phyloP scores from a whole-genome alignment of 2,329 filamentous ascomycete species.

The Drechslerella stenobrocha region DNA sequence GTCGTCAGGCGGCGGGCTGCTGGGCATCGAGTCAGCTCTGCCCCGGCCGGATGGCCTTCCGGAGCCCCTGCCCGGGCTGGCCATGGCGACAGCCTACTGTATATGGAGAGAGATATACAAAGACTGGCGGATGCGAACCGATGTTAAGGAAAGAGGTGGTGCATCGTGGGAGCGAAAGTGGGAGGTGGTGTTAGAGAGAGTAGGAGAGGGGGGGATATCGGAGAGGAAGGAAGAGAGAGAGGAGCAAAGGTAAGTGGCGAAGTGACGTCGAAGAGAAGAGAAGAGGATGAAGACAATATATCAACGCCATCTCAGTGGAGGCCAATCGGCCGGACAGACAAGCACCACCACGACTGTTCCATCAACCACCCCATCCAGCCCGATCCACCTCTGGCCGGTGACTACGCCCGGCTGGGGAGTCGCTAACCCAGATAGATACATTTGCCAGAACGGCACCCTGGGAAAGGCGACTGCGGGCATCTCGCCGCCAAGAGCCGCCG shows the following conservation, averaged over 20 bases:
- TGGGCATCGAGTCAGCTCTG: slow-evolving; percentile 1
- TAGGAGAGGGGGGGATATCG: not conserved
- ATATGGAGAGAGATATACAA: not conserved
- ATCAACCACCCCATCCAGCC: not conserved
- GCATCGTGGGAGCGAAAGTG: slow-evolving; percentile 1
- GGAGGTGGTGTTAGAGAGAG: not conserved
- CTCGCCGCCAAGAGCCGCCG: not conserved
- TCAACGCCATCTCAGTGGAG: not conserved
- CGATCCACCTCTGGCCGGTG: not conserved
- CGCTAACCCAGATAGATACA: not conserved
- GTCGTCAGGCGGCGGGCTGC: not conserved
- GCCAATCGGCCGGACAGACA: not conserved
- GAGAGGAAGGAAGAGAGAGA: not conserved
- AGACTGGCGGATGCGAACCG: not conserved
- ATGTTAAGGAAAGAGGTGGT: not conserved
- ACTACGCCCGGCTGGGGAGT: not conserved
- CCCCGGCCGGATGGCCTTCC: slow-evolving; percentile 14
- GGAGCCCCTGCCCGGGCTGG: slow-evolving; percentile 24
- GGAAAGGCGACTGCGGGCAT: slow-evolving; percentile 3
- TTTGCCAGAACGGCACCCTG: not conserved
- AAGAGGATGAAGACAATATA: not conserved
- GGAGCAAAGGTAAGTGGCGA: not conserved
- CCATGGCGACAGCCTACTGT: slow-evolving; percentile 9
- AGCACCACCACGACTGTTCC: not conserved
- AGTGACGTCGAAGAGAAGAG: not conserved